Base-by-base conservation (phyloP, 495 filamentous ascomycete genomes). In the Opeltia flavorubescens region DNA sequence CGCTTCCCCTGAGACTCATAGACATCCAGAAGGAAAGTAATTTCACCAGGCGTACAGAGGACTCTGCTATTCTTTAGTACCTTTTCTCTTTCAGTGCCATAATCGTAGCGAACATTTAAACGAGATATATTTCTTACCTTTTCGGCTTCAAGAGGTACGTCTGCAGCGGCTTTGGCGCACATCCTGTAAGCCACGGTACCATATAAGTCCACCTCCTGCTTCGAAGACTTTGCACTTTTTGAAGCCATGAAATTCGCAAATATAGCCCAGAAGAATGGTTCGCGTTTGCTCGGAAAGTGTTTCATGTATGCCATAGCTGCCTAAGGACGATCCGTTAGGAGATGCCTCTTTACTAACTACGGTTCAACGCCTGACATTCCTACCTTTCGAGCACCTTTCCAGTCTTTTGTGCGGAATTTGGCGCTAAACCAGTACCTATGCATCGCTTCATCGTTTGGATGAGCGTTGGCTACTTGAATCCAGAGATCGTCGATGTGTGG, bases 261-360 rank as follows among this genome's bases (percentile, higher is more conserved):
- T 20, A 78, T 73, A 11, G 74, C 71, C 70, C 75, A 76, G 48
- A 78, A 72, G 50, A 71, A 70, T 48, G 77, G 78, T 31, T 74
- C 68, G 20, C 76, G 63, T 17, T 68, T 63, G 44, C 70, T 68
- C 1, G 76, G 67, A 39, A 74, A 79, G 49, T 69, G 72, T 51
- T 67, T 79, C 53, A 75, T 74, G 25, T 79, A 67, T 20, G 66
- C 65, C 72, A 78, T 78, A 21, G 72, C 66, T 43, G 76, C 76
- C 70, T 76, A 43, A 36, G 20, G 34, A 12, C 4, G 34, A 8
- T 4, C 1, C 33, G 15, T 44, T 23, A 43, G 26, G 33, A 26
- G 23, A 12, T 40, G 23, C 8, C 27, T 18, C 15, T 27, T 13
- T 23, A 7, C 13, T 29, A 38, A 21, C 15, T 15, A 44, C 5